Evolutionary conservation across 805 yeast species (phyloP), one percentile per base, ranked within the genome.

Genomic region (Sugiyamaella chiloensis): DNA sequence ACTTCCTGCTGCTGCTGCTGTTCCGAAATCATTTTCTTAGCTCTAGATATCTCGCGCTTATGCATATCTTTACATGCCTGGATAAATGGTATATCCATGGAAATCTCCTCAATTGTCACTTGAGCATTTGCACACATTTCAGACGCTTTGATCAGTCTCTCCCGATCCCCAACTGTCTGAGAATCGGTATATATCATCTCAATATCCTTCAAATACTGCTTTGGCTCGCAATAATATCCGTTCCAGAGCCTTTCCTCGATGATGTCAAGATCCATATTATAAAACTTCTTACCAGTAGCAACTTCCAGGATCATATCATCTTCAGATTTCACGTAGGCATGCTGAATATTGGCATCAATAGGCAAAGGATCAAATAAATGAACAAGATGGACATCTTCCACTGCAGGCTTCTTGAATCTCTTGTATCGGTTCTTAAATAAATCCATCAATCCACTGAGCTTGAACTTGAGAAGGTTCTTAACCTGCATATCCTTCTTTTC

Each of bases 81-180:
- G 20, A 84, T 61, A 48, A 93, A 83, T 30, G 80, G 85, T 1
- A 91, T 83, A 42, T 72, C 77, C 23, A 48, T 47, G 4, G 31
- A 64, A 56, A 90, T 80, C 54, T 93, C 99, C 58, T 93, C 99
- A 45, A 93, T 76, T 4, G 95, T 95, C 62, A 93, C 95, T 64
- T 89, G 96, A 0, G 96, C 96, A 67, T 93, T 90, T 9, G 97
- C 95, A 61, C 78, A 79, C 98, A 93, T 90, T 64, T 93, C 99
- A 47, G 91, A 85, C 0, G 98, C 96, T 56, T 76, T 76, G 34
- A 77, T 72, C 4, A 84, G 70, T 46, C 96, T 73, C 50, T 93
- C 99, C 37, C 98, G 75, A 55, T 91, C 98, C 0, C 87, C 87
- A 2, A 76, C 67, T 0, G 81, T 79, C 27, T 75, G 72, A 0